Evolutionary conservation across 331 rosid genomes (phyloP).

Genomic region (Phaseolus coccineus): DNA sequence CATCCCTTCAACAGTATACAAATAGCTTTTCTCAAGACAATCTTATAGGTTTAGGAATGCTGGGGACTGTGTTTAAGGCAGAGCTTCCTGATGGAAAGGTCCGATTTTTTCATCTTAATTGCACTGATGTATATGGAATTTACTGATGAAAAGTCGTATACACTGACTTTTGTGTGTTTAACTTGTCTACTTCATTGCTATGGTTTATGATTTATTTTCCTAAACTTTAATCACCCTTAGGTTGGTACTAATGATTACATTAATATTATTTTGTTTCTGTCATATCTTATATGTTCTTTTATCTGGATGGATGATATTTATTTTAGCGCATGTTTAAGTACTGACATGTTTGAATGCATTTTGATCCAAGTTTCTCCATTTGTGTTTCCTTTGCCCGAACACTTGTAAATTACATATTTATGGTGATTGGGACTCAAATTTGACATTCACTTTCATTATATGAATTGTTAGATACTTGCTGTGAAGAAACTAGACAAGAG

Average conservation of each 20-base stretch:
- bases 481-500: slow-evolving; percentile 85
- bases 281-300: slow-evolving; percentile 8
- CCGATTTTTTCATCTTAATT: slow-evolving; percentile 44
- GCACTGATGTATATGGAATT: slow-evolving; percentile 24
- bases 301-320: slow-evolving; percentile 6
- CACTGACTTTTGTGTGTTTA: slow-evolving; percentile 4
- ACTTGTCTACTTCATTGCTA: slow-evolving; percentile 4
- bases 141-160: slow-evolving; percentile 5
- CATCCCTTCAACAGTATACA: slow-evolving; percentile 87
- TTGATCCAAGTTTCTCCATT: slow-evolving; percentile 29
- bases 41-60: slow-evolving; percentile 78
- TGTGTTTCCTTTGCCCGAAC: slow-evolving; percentile 34
- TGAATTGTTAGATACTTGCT: slow-evolving; percentile 73
- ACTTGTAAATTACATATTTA: slow-evolving; percentile 30
- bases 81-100: slow-evolving; percentile 88
- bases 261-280: slow-evolving; percentile 19
- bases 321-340: slow-evolving; percentile 20
- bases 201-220: slow-evolving; percentile 18
- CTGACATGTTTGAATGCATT: slow-evolving; percentile 4
- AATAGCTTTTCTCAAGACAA: slow-evolving; percentile 90
- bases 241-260: slow-evolving; percentile 10
- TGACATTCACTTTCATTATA: slow-evolving; percentile 40
- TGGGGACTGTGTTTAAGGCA: slow-evolving; percentile 85
- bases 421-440: slow-evolving; percentile 40
- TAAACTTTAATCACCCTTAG: slow-evolving; percentile 28